Conservation (phyloP, 768 basidiomycete species). For the Strobilomyces echinocephalus region DNA sequence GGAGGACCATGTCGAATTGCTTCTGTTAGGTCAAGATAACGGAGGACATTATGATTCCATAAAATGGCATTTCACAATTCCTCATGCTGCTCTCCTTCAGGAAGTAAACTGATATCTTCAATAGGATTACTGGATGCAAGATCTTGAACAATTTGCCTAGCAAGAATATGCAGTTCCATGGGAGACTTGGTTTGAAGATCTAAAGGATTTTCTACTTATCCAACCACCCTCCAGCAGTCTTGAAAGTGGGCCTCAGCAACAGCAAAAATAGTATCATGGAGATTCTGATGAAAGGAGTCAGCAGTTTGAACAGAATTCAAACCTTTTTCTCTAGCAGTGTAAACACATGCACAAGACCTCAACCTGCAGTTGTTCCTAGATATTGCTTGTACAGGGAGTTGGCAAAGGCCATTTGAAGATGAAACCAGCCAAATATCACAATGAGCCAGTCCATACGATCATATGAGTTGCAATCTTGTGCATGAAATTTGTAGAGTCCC, state of each 20-base stretch:
- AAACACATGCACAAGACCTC: background rate
- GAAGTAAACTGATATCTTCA: too few relatives aligned
- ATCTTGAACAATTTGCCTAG: background rate
- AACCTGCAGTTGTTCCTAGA: background rate
- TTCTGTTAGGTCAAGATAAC: background rate
- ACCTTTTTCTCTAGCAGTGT: background rate
- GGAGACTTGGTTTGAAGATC: background rate
- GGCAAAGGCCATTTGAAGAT: conserved; percentile 37
- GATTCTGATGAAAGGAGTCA: background rate
- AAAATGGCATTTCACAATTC: background rate
- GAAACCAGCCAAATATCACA: conserved; percentile 38
- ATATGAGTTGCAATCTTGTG: conserved; percentile 37
- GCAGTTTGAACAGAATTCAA: background rate
- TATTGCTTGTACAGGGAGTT: conserved; percentile 41
- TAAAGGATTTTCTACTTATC: background rate
- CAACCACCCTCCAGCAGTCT: background rate
- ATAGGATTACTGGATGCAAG: background rate
- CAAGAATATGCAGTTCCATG: background rate
- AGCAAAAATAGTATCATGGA: background rate
- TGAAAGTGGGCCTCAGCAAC: background rate
- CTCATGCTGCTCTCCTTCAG: background rate
- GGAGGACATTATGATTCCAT: background rate
- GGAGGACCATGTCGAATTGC: background rate
- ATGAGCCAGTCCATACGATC: conserved; percentile 36
- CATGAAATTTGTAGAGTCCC: conserved; percentile 32